Percentiles rank a stretch among this genome's conserved stretches.
These are phyloP conservation scores for Cutaneotrichosporon spelunceum DNA, from an alignment of 1,284 basidiomycete species.

Conservation along the genomic window DNA sequence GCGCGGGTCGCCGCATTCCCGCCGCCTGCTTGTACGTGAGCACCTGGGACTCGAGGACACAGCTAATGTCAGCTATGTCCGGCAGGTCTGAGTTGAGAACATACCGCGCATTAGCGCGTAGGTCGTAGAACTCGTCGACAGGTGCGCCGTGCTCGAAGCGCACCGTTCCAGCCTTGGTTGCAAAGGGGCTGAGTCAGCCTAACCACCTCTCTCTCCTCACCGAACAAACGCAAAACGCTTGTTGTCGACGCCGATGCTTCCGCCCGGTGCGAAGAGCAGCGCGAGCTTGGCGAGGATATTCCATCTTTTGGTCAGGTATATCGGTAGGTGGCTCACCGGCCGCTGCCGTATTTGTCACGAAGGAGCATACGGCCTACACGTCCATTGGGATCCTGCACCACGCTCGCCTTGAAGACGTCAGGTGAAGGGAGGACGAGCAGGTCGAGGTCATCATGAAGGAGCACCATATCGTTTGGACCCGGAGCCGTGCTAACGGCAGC, in stretches of 20 bases:
- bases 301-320: conserved; percentile 15
- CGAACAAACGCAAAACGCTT: conserved; percentile 16
- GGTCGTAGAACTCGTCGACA: conserved; percentile 15
- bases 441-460: conserved; percentile 14
- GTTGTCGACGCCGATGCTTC: conserved; percentile 14
- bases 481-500: not conserved
- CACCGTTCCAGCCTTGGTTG: conserved; percentile 8
- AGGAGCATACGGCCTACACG: conserved; percentile 9
- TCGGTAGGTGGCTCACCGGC: not conserved
- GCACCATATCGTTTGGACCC: conserved; percentile 6
- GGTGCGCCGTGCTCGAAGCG: conserved; percentile 15
- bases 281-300: conserved; percentile 14
- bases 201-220: not conserved
- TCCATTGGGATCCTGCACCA: conserved; percentile 10
- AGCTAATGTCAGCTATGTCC: conserved; percentile 7
- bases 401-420: not conserved
- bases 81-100: not conserved
- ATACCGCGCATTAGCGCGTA: conserved; percentile 16
- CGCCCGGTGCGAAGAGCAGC: conserved; percentile 11
- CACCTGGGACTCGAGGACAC: conserved; percentile 15
- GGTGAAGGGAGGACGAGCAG: not conserved
- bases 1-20: conserved; percentile 2
- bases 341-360: conserved; percentile 20
- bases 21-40: conserved; percentile 1
- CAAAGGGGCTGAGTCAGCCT: conserved; percentile 12